Base-by-base conservation (phyloP, 106 monocot genomes). In the Amphibolis antarctica region DNA sequence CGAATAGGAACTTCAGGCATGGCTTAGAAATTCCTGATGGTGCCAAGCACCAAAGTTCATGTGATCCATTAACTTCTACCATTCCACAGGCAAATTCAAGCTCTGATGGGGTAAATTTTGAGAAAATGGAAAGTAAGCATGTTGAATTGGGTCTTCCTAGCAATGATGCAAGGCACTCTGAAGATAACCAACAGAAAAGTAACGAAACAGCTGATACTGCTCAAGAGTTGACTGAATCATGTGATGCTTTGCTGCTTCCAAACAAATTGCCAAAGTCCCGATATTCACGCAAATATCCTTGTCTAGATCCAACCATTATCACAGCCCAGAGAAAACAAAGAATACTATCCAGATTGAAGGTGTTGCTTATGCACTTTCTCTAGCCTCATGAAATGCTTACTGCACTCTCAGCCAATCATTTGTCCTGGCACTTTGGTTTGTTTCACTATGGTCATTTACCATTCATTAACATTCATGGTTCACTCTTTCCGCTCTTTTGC, bases 281-380 rank as follows among this genome's bases (percentile, higher is more conserved):
- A 47, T 23, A 65, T 30, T 65, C 47, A 27, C 25, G 42, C 25
- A 73, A 55, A 66, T 26, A 64, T 73, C 59, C 59, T 24, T 64
- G 67, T 28, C 43, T 59, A 19, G 56, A 53, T 44, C 17, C 44
- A 12, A 65, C 46, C 24, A 44, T 42, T 46, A 63, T 66, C 49
- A 66, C 53, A 46, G 36, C 22, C n/a, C 65, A 66, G 22, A 65
- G 73, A 42, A 66, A 66, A n/a, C 28, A 59, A 12, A 65, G 73
- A 64, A 73, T 73, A 59, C 28, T 73, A 25, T 46, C 56, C 28
- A 73, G 66, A 73, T 73, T 73, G 28, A 47, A 73, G 73, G 73
- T 73, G 23, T 44, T 20, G 42, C 60, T 60, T 60, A 5, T 60
- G 60, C 60, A 42, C 28, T 36, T 43, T 12, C 49, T 49, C n/a